Conservation (phyloP, 768 basidiomycete species). For the Sporobolomyces roseus region DNA sequence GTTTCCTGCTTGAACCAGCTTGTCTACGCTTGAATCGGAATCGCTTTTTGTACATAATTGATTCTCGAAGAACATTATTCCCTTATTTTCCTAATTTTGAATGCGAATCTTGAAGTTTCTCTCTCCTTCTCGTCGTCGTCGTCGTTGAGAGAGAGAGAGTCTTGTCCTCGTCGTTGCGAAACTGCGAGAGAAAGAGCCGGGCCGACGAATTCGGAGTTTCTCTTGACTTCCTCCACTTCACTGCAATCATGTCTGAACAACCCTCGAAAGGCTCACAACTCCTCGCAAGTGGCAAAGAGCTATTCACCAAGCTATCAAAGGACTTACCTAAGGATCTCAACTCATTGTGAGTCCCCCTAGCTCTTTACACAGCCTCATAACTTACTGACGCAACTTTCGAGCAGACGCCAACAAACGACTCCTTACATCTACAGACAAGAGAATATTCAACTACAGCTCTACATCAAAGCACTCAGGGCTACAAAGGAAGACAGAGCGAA, state of each 20-base stretch:
- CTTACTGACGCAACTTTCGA: neutral
- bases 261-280: constrained; percentile 11
- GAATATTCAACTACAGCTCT: constrained; percentile 36
- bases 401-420: constrained; percentile 16
- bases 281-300: constrained; percentile 11
- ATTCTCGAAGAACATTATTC: too few species aligned
- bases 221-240: neutral
- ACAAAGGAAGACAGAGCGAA: constrained; percentile 19
- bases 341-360: constrained; percentile 7
- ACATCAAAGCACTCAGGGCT: constrained; percentile 30
- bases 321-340: constrained; percentile 17
- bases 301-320: constrained; percentile 12
- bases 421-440: constrained; percentile 7
- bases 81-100: too few species aligned
- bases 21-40: neutral
- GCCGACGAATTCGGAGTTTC: too few species aligned
- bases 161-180: neutral
- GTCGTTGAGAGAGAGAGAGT: neutral
- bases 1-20: neutral
- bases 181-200: too few species aligned
- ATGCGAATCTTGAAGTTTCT: too few species aligned
- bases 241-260: constrained; percentile 12
- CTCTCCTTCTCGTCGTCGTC: too few species aligned
- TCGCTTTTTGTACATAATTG: too few species aligned
- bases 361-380: neutral